Evolutionary conservation across 768 basidiomycete species (phyloP), one percentile per base, ranked within the genome.

Genomic region (Termitomyces sp.): DNA sequence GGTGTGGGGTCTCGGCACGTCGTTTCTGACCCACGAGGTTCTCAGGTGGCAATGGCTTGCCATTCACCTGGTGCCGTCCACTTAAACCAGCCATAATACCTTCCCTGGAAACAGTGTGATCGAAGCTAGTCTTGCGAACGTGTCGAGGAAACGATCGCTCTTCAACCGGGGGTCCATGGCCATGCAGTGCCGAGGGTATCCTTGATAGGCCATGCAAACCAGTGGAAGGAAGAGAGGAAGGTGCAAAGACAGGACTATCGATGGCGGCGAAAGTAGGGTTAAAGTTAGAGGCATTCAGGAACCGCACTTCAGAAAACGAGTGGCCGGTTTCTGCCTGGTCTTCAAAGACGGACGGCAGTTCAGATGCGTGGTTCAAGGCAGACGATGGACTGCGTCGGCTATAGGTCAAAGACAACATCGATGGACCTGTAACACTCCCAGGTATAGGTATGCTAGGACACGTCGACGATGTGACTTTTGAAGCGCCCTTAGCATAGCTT

Each of bases 121-220:
- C 94, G 70, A 95, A 96, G 72, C 92, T 94, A 48, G 94, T 93
- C 78, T 97, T 97, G 61, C 94, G 84, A 59, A 93, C 91, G 72
- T 90, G 89, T 60, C 88, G 83, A 54, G 94, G 91, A 69, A 94
- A 91, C 33, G 80, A 73, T 62, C 80, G 85, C 63, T 78, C 79
- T 60, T 73, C 71, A 20, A 70, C 62, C 51, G 69, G 59, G 36
- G 67, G 63, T 54, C 67, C 65, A 61, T 69, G 59, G 52, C 70
- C 73, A 58, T 79, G 73, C 56, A 73, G 72, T 55, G 72, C 72
- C 50, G 80, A 75, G 54, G 74, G 75, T 58, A 74, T 54, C 65
- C 78, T 73, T 57, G 76, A 68, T 58, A 79, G 73, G 52, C 87
- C 86, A 72, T 88, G 85, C 44, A 88, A 69, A 59, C 89, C 88